Evolutionary conservation across 768 basidiomycete genomes (phyloP).

Genomic region (Amanita rubescens): DNA sequence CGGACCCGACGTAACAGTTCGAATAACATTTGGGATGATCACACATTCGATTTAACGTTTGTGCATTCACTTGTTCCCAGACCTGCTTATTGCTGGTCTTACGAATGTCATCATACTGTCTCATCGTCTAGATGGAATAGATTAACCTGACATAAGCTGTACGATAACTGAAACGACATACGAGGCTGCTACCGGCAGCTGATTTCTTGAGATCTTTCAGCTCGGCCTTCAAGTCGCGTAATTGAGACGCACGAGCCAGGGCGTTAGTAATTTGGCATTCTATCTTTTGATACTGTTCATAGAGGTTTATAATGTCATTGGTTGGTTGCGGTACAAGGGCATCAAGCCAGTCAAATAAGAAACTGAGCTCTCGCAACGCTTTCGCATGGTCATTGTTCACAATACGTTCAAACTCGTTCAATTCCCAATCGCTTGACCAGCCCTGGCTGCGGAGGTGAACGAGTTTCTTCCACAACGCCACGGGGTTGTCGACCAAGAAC

Average conservation of each 20-base stretch:
- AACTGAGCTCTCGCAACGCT: slow-evolving; percentile 9
- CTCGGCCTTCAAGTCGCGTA: slow-evolving; percentile 1
- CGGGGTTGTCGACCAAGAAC: slow-evolving; percentile 10
- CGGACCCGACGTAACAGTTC: not conserved
- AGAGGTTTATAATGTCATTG: slow-evolving; percentile 9
- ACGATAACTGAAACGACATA: not conserved
- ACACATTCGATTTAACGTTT: not conserved
- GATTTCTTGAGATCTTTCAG: not conserved
- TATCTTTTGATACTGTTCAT: slow-evolving; percentile 9
- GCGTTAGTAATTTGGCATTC: slow-evolving; percentile 7
- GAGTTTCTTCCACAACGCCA: slow-evolving; percentile 10
- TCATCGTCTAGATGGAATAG: not conserved
- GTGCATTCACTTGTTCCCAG: not conserved
- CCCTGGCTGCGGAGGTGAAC: not conserved
- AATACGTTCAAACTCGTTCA: not conserved
- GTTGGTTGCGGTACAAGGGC: slow-evolving; percentile 11
- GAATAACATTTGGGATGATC: not conserved
- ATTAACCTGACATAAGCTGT: not conserved
- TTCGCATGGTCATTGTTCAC: slow-evolving; percentile 5
- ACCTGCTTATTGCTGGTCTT: not conserved
- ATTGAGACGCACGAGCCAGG: slow-evolving; percentile 8
- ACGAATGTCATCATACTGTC: not conserved
- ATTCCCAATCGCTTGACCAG: not conserved
- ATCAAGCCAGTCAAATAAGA: slow-evolving; percentile 13
- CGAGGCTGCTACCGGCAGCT: not conserved